Percentiles rank a stretch among this genome's conserved stretches.
These are phyloP conservation scores for Phytopythium aichiense DNA, from an alignment of 352 stramenopile genomes.

Conservation along the genomic window DNA sequence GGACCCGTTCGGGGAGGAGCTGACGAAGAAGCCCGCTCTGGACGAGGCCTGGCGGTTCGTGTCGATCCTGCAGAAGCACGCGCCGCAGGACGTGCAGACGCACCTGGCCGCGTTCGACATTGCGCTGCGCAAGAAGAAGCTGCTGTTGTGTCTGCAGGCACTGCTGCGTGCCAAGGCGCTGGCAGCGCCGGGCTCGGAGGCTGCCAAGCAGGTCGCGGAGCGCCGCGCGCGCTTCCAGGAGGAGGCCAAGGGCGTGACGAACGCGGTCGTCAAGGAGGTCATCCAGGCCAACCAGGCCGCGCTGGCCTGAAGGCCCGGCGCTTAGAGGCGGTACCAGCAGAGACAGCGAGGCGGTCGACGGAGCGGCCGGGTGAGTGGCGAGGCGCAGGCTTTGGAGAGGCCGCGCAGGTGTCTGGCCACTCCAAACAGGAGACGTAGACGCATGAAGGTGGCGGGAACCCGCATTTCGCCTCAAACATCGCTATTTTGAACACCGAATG, in stretches of 20 bases:
- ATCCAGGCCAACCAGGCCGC: constrained; percentile 60
- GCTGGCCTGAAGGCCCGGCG: constrained; percentile 23
- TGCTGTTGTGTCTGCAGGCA: constrained; percentile 72
- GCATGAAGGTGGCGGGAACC: neutral
- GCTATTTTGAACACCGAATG: neutral
- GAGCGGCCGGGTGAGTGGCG: neutral
- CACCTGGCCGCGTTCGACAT: constrained; percentile 77
- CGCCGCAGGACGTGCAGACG: constrained; percentile 49
- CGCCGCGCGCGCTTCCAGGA: constrained; percentile 44
- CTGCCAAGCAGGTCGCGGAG: constrained; percentile 31
- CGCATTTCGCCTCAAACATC: neutral
- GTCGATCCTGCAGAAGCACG: constrained; percentile 63
- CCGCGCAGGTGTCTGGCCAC: neutral
- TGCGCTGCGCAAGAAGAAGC: constrained; percentile 67
- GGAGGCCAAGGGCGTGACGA: constrained; percentile 47
- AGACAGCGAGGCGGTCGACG: neutral
- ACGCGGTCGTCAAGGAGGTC: constrained; percentile 52
- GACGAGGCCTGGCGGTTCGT: constrained; percentile 81
- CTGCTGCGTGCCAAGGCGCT: constrained; percentile 56
- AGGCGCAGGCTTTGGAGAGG: neutral
- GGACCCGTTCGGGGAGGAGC: constrained; percentile 70
- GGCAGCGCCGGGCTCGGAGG: constrained; percentile 12
- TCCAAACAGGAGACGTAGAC: neutral
- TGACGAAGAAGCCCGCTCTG: constrained; percentile 58
- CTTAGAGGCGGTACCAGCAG: constrained; percentile 21